Base-by-base conservation (phyloP, 2,329 filamentous ascomycete genomes). In the Lachnellula occidentalis region DNA sequence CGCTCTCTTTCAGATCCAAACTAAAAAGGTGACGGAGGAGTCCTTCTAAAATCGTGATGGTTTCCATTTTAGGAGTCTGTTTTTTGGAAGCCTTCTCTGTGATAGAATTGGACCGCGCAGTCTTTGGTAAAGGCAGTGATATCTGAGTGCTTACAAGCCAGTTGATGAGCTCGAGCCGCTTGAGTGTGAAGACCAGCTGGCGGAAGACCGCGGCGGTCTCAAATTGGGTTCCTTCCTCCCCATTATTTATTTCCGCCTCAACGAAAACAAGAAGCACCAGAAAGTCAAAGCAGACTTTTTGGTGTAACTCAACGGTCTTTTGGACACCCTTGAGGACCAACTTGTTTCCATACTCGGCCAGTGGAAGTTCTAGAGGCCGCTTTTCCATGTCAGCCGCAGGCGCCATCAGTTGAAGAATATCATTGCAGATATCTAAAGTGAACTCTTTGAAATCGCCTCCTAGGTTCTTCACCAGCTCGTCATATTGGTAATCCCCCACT, bases 221-320 rank as follows among this genome's bases (percentile, higher is more conserved):
- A 8, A 88, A 74, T 19, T 81, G 79, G 34, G 84, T 75, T 2
- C 82, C 82, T 15, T 88, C 81, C 41, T 90, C 84, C 42, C 86
- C 83, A 60, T 85, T 81, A 55, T 92, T 87, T 51, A 89, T 81
- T 66, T 94, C 90, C 39, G 85, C 86, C 68, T 94, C 87, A 78
- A 97, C 87, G 69, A 96, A 91, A 9, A 94, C 80, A 15, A 95
- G 77, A 6, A 99, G 78, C 2, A 94, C 79, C 2, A 97, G 75
- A 55, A 97, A 81, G 66, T 92, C 90, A 58, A 95, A 83, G 49
- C 95, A 83, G 8, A 94, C 76, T 56, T 82, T 82, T 72, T 85
- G 85, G 56, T 88, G 86, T 34, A 89, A 72, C 49, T 87, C 79
- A 6, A 94, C 80, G 12, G 82, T 86, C 67, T 97, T 91, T 66